A percentile compares a stretch with the other conserved stretches of the same genome.
Evolutionary conservation across 2,329 filamentous ascomycete genomes (phyloP).

Genomic region (Dryadomyces quercus-mongolicae): DNA sequence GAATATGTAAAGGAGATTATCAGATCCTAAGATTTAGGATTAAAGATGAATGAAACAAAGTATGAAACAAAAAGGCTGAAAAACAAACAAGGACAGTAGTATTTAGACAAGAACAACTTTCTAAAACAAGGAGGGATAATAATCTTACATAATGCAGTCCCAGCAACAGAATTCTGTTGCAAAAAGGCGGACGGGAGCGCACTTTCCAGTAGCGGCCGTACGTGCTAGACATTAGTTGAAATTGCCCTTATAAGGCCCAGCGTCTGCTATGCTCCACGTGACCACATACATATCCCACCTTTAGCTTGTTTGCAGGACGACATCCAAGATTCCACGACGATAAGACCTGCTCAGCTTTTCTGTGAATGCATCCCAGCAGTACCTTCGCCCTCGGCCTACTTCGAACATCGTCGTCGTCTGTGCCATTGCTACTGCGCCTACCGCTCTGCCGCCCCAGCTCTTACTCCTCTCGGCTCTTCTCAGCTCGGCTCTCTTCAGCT

Average conservation of each 20-base stretch:
- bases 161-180: too few species aligned
- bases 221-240: neutral
- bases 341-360: neutral
- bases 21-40: too few species aligned
- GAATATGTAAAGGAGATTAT: too few species aligned
- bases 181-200: neutral
- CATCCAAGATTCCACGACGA: neutral
- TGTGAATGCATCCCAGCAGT: neutral
- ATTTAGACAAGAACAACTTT: too few species aligned
- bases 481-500: neutral
- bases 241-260: neutral
- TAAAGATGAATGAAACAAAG: too few species aligned
- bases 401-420: neutral
- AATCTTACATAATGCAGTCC: too few species aligned
- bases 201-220: slow-evolving; percentile 1
- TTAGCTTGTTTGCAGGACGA: neutral
- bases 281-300: neutral
- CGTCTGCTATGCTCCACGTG: neutral
- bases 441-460: neutral
- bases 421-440: neutral
- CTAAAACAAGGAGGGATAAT: too few species aligned
- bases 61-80: too few species aligned
- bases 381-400: neutral
- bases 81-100: too few species aligned
- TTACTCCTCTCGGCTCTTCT: neutral